Evolutionary conservation across 2,329 filamentous ascomycete species (phyloP), one percentile per base, ranked within the genome.

Genomic region (Ascochyta viciae-villosae): DNA sequence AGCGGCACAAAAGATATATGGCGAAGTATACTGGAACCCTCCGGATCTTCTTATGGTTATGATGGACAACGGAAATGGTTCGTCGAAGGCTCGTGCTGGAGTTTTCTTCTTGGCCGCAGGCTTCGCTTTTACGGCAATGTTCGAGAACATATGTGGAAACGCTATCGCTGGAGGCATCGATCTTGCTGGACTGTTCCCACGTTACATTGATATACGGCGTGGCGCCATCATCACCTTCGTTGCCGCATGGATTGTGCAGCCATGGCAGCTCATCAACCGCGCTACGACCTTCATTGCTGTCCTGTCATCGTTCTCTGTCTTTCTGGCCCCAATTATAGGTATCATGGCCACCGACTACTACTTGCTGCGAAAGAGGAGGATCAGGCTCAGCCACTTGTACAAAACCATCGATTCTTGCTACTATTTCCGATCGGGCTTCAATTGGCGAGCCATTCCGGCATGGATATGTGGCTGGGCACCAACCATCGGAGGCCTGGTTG

Each of bases 401-500:
- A 63, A 63, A 15, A 71, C 71, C 0, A 39, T 67, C 0, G 64
- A 74, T 19, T 76, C 76, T 0, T 68, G 67, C 8, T 82, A 81
- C 58, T 80, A 77, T 72, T 82, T 75, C 54, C 77, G 63, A 60
- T 72, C 76, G 7, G 80, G 79, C 0, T 37, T 81, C 34, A 80
- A 81, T 46, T 80, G 77, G 77, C 66, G 77, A 7, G 76, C 76
- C 0, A 66, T 78, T 22, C 69, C 76, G 4, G 72, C 78, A 7
- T 81, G 79, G 80, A 62, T 77, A 1, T 77, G 74, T 49, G 79
- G 78, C 3, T 80, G 77, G 76, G 71, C 71, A 13, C 78, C 77
- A 2, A 80, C 77, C 0, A 73, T 82, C 41, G 73, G 79, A 8
- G 76, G 78, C 7, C 62, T 80, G 27, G 45, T 80, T 19, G 65